Evolutionary conservation across 371 early-diverging fungal species (phyloP).

Genomic region (Neoconidiobolus thromboides): DNA sequence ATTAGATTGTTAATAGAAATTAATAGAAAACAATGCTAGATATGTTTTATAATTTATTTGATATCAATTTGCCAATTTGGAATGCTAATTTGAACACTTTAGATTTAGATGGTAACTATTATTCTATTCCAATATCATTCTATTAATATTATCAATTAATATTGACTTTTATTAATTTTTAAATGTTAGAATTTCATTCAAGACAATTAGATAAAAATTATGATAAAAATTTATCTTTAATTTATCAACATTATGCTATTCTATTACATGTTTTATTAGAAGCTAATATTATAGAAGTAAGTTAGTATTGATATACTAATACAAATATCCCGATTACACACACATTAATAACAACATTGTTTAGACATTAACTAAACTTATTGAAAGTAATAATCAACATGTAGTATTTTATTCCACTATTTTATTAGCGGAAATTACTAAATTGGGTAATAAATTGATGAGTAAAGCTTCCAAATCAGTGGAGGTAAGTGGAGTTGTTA

Average conservation of each 20-base stretch:
- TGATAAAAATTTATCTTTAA: conserved; percentile 25
- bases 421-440: conserved; percentile 54
- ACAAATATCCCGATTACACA: background rate
- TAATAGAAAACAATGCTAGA: conserved; percentile 47
- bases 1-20: background rate
- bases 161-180: background rate
- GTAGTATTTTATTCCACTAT: conserved; percentile 34
- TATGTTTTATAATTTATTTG: conserved; percentile 58
- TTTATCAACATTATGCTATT: conserved; percentile 50
- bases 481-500: conserved; percentile 4
- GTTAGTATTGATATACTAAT: background rate
- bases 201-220: background rate
- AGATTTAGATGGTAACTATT: background rate
- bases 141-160: background rate
- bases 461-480: conserved; percentile 14
- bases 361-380: conserved; percentile 24
- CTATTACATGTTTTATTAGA: conserved; percentile 58
- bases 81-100: conserved; percentile 24
- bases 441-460: conserved; percentile 43
- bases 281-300: conserved; percentile 55
- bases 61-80: conserved; percentile 43
- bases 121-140: too few species aligned
- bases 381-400: conserved; percentile 13
- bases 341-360: background rate
- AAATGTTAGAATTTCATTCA: background rate